A percentile compares a stretch with the other conserved stretches of the same genome.
These are phyloP conservation scores for Mycena sp. DNA, from an alignment of 1,284 basidiomycete genomes.

Conservation along the genomic window DNA sequence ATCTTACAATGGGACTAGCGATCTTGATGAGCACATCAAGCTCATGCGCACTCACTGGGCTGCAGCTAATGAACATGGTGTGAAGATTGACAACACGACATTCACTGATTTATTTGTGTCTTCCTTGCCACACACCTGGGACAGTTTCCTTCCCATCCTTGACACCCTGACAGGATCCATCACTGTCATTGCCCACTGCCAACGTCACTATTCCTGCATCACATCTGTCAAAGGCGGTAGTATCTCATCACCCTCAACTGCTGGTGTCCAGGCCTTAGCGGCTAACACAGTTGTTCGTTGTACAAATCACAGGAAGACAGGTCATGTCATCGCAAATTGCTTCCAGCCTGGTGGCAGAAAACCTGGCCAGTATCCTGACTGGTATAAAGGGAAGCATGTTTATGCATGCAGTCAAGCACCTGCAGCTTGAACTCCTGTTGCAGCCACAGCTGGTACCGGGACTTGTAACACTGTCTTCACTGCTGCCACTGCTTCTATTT, in stretches of 20 bases:
- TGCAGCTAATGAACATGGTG: neutral
- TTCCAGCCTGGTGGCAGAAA: neutral
- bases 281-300: neutral
- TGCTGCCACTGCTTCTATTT: neutral
- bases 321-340: neutral
- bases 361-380: neutral
- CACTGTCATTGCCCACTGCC: neutral
- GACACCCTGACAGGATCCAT: neutral
- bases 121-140: neutral
- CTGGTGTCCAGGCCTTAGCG: neutral
- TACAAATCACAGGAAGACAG: neutral
- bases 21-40: neutral
- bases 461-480: neutral
- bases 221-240: neutral
- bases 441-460: neutral
- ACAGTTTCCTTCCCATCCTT: neutral
- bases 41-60: neutral
- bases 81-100: neutral
- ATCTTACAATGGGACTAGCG: neutral
- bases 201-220: neutral
- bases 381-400: neutral
- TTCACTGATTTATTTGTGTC: neutral
- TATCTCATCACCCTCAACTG: neutral
- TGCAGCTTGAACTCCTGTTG: neutral
- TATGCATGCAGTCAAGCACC: neutral